Evolutionary conservation across 768 basidiomycete species (phyloP), one percentile per base, ranked within the genome.

Genomic region (Podaxis sp.): DNA sequence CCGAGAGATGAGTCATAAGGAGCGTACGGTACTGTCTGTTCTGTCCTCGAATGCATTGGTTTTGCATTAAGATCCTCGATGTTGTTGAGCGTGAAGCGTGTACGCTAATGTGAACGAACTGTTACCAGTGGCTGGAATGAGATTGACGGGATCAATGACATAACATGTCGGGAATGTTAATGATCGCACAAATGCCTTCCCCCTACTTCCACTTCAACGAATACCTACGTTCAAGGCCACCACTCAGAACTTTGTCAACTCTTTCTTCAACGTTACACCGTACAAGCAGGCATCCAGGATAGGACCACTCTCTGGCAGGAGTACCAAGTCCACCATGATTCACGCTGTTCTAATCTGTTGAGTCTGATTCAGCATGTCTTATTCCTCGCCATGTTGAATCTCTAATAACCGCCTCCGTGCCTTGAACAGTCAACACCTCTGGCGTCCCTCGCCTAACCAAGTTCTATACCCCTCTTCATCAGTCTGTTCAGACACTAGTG

Each of bases 311-410:
- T 23, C 47, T 11, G 6, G 2, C 13, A 11, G 23, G 9, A 27
- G 0, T 25, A 11, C 47, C 25, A 23, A 50, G 50, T 62, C 38
- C 63, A 48, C 57, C 57, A 92, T 93, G 90, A 92, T 93, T 56
- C 91, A 93, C 72, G 89, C 89, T 55, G 90, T 93, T 52, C 79
- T 93, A 66, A 93, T 93, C 71, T 93, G 90, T 91, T 73, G 77
- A 77, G 73, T 72, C 50, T 64, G 66, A 40, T 67, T 60, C 52
- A 46, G 28, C 27, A 46, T 7, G 6, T 55, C 58, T 62, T 66
- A 61, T 58, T 57, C 61, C 28, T 57, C 32, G 32, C 7, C 32
- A 7, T 5, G 35, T 5, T 14, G 47, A 11, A 27, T 36, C 27
- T 38, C 65, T 61, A 56, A 61, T 62, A 36, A 48, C 6, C 35